Evolutionary conservation across 116 monocot species (phyloP).

Genomic region (Trichopus zeylanicus): DNA sequence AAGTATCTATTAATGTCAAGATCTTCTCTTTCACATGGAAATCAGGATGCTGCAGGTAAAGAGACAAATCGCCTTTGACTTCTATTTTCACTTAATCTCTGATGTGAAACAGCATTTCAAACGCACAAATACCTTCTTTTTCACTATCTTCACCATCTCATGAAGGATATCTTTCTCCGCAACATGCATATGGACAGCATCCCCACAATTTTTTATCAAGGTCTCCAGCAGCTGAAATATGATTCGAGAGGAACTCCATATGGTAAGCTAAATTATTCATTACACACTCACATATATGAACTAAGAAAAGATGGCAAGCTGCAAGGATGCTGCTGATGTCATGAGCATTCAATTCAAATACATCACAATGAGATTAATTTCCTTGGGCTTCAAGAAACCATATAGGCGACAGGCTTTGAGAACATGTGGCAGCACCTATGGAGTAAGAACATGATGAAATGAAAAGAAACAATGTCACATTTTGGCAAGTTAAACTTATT

Average conservation of each 20-base stretch:
- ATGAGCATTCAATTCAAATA: not conserved
- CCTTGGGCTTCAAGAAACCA: not conserved
- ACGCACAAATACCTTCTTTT: constrained; percentile 52
- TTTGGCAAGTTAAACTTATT: no score
- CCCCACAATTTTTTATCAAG: constrained; percentile 89
- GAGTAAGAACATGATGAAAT: no score
- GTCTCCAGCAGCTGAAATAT: constrained; percentile 65
- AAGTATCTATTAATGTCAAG: constrained; percentile 74
- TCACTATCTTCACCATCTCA: constrained; percentile 85
- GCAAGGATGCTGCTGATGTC: not conserved
- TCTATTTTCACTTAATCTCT: no score
- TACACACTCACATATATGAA: no score
- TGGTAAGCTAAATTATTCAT: no score
- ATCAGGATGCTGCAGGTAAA: constrained; percentile 82
- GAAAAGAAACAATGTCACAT: no score
- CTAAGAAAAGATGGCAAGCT: not conserved
- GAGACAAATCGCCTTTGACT: no score
- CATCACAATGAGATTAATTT: not conserved
- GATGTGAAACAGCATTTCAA: not conserved
- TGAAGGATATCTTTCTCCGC: constrained; percentile 66
- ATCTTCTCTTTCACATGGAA: constrained; percentile 81
- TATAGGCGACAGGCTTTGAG: no score
- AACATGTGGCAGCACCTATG: no score
- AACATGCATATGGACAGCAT: constrained; percentile 74
- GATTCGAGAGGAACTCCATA: not conserved